Evolutionary conservation across 139 green algal species (phyloP).

Genomic region (Gonium pectorale): DNA sequence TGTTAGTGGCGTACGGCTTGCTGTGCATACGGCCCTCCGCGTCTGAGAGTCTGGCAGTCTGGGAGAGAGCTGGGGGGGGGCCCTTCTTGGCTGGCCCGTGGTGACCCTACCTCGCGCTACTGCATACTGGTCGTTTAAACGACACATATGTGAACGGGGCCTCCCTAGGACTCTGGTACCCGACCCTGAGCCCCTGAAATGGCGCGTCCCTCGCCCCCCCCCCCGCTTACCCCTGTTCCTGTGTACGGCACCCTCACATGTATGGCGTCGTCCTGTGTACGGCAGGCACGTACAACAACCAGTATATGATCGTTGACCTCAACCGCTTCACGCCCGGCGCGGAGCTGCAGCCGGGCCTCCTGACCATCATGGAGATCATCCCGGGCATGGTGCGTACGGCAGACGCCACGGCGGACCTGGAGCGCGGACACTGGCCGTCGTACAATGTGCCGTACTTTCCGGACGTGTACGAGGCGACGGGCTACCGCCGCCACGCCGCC

Average conservation of each 20-base stretch:
- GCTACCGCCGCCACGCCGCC: conserved; percentile 61
- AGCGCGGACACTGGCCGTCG: conserved; percentile 75
- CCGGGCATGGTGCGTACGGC: neutral
- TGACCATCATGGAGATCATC: conserved; percentile 79
- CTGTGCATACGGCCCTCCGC: too few species aligned
- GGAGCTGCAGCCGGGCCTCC: conserved; percentile 66
- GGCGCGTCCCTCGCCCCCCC: neutral
- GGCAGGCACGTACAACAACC: conserved; percentile 57
- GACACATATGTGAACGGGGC: too few species aligned
- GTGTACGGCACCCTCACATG: too few species aligned
- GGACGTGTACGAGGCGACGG: conserved; percentile 68
- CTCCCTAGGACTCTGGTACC: too few species aligned
- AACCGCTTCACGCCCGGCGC: conserved; percentile 73
- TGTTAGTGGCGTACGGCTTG: too few species aligned
- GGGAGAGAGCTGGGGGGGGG: too few species aligned
- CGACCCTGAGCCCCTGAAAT: too few species aligned
- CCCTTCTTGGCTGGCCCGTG: too few species aligned
- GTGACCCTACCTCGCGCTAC: too few species aligned
- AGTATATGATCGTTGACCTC: conserved; percentile 84
- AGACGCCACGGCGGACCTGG: conserved; percentile 55
- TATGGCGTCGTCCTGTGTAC: neutral
- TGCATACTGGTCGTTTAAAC: too few species aligned
- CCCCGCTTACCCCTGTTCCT: neutral
- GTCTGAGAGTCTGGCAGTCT: too few species aligned
- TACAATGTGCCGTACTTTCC: conserved; percentile 85